Evolutionary conservation across 2,329 filamentous ascomycete species (phyloP).

Genomic region (Penicillium sclerotiorum): DNA sequence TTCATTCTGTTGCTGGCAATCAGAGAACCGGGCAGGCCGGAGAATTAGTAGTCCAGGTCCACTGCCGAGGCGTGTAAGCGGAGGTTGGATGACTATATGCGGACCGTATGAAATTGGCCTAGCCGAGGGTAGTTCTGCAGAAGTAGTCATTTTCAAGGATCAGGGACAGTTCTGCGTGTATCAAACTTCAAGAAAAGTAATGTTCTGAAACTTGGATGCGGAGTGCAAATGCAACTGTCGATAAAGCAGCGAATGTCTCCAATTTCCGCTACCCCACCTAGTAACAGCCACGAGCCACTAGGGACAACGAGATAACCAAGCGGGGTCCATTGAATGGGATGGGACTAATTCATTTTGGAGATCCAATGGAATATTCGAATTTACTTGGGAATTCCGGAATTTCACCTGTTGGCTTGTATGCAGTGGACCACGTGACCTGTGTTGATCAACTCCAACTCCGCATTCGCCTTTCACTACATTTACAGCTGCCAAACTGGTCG

Average conservation of each 20-base stretch:
- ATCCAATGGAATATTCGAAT: no score
- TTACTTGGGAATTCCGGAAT: no score
- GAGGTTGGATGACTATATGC: conserved; percentile 35
- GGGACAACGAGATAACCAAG: background rate
- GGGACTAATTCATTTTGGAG: background rate
- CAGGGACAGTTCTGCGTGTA: no score
- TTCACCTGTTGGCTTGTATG: background rate
- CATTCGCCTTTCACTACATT: conserved; percentile 36
- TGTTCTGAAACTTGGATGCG: no score
- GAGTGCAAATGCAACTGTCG: background rate
- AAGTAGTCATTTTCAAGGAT: background rate
- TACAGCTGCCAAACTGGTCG: no score
- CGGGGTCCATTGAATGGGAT: background rate
- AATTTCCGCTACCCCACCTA: background rate
- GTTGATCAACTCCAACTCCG: conserved; percentile 4
- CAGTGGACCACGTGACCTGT: background rate
- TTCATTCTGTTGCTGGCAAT: conserved; percentile 35
- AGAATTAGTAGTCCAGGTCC: conserved; percentile 55
- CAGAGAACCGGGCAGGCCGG: conserved; percentile 35
- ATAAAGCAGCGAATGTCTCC: background rate
- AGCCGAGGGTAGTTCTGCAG: conserved; percentile 7
- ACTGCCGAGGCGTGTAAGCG: conserved; percentile 52
- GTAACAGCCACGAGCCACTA: background rate
- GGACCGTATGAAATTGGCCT: conserved; percentile 7
- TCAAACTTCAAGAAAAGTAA: no score